Evolutionary conservation across 2,329 filamentous ascomycete species (phyloP), one percentile per base, ranked within the genome.

Genomic region (Cladosporium sp.): DNA sequence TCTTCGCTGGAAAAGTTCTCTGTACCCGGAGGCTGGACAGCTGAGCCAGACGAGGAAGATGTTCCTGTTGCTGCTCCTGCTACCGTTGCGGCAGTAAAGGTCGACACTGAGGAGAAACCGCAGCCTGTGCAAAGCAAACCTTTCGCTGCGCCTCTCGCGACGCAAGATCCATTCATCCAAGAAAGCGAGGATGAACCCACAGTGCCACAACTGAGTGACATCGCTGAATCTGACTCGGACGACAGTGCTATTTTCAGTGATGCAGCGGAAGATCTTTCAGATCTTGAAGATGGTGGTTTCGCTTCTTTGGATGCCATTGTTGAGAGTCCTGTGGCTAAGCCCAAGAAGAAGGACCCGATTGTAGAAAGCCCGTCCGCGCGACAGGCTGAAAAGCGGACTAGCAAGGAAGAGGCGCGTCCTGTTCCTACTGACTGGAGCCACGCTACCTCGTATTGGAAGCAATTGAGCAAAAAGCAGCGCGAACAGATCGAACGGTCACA

Each of bases 231-330:
- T 3, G 48, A 50, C 7, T 50, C 51, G 16, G 79, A 82, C 49
- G 69, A 70, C 12, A 72, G 70, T 43, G 84, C 78, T 53, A 76
- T 87, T 19, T 91, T 88, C 62, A 88, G 84, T 56, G 87, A 91
- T 66, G 86, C 86, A 1, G 84, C 84, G 48, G 87, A 91, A 66
- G 84, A 89, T 53, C 70, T 85, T 0, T 80, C 79, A 0, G 83
- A 88, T 12, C 61, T 75, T 3, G 83, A 85, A 33, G 78, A 77
- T 2, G 78, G 79, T 40, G 86, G 84, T 0, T 91, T 88, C 59
- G 74, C 82, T 60, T 90, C 85, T 4, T 73, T 91, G 7, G 78
- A 90, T 65, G 86, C 86, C 9, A 79, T 90, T 7, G 76, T 88
- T 1, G 78, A 83, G 16, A 81, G 76, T 40, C 81, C 85, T 3